Base-by-base conservation (phyloP, 2,329 filamentous ascomycete species). In the Fusarium sp. region DNA sequence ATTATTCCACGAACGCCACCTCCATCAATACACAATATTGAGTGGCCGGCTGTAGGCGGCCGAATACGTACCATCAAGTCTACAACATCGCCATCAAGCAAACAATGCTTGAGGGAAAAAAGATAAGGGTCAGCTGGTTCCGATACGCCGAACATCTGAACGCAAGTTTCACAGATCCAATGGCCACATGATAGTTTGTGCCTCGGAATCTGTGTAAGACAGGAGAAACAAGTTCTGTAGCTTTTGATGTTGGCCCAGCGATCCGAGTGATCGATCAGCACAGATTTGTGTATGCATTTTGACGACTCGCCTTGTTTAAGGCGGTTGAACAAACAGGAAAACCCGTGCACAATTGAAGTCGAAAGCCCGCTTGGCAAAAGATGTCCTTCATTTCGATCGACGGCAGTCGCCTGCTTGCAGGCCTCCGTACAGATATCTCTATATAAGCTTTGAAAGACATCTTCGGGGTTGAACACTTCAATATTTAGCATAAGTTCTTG, bases 1-100 rank as follows among this genome's bases (percentile, higher is more conserved):
- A 67, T 58, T 29, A 67, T 49, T 33, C 58, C 64, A 17, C 58
- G 58, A 53, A 67, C 35, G 7, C 64, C 64, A 39, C 64, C 59
- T 10, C 64, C 59, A 35, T 67, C 54, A 29, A 67, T 59, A 36
- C 54, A 67, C 12, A 67, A 45, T 29, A 67, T 58, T 12, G 46
- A 53, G 27, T 58, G 46, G n/a, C 65, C 58, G 15, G 64, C 64
- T 52, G 54, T 67, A 41, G 64, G 53, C 14, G 59, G 64, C 18
- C 46, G 64, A 52, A 64, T 17, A 17, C 59, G 54, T 36, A 59
- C 54, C n/a, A 41, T 9, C 29, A 67, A 55, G 31, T 57, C 38
- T 18, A 42, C 35, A 41, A 53, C n/a, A 27, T 52, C n/a, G 4
- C 60, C 35, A 13, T 53, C 36, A 13, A 53, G 22, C 22, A 53